Conservation (phyloP, 257 asterid species). For the Solanum clarkiae region DNA sequence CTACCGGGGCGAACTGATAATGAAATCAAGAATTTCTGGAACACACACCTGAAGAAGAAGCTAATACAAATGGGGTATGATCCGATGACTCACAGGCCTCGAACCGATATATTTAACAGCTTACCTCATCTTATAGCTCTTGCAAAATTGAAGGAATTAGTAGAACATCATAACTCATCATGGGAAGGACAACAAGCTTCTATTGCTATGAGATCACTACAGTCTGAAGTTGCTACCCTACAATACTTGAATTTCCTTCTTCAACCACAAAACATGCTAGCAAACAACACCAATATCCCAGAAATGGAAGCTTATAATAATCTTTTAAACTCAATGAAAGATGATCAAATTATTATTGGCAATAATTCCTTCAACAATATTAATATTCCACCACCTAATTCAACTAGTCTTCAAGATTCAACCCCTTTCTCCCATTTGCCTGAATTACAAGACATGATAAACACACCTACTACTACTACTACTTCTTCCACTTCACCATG, state of each 20-base stretch:
- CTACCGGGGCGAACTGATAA: conserved; percentile 78
- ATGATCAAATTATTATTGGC: conserved; percentile 9
- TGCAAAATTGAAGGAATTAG: conserved; percentile 45
- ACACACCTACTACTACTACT: conserved; percentile 23
- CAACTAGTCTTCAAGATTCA: conserved; percentile 16
- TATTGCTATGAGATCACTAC: conserved; percentile 26
- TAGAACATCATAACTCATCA: conserved; percentile 30
- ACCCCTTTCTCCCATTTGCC: conserved; percentile 46
- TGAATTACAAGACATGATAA: conserved; percentile 17
- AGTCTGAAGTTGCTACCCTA: conserved; percentile 55
- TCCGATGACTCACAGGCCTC: conserved; percentile 81
- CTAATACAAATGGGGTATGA: conserved; percentile 73
- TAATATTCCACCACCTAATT: background rate
- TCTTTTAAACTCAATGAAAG: conserved; percentile 19
- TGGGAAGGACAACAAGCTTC: conserved; percentile 62
- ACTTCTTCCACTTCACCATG: conserved; percentile 9
- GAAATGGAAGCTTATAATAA: conserved; percentile 15
- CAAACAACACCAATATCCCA: background rate
- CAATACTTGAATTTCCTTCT: conserved; percentile 41
- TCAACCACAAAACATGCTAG: conserved; percentile 14
- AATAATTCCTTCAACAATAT: background rate
- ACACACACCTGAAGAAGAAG: conserved; percentile 75
- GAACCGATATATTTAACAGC: conserved; percentile 58
- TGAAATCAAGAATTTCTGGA: conserved; percentile 81
- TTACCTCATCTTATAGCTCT: conserved; percentile 67